Conservation (phyloP, 371 early-diverging fungal genomes). For the Actinomortierella wolfii region DNA sequence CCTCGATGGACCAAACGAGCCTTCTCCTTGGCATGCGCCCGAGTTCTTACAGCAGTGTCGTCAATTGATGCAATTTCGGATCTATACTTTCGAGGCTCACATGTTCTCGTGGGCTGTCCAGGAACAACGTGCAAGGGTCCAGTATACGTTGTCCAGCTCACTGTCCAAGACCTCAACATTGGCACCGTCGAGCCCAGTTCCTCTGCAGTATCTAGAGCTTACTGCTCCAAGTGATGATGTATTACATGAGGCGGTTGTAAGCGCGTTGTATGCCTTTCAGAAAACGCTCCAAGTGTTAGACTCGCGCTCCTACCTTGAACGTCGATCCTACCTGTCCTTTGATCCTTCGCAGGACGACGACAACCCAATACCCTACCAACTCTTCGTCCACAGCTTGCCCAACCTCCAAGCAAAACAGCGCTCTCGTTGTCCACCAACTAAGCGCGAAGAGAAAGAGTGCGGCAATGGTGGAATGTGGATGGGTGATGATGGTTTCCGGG, state of each 20-base stretch:
- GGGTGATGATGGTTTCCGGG: too few species aligned
- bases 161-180: too few species aligned
- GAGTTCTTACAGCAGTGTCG: conserved; percentile 31
- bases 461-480: too few species aligned
- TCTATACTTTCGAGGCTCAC: conserved; percentile 16
- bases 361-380: too few species aligned
- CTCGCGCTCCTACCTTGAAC: background rate
- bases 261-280: conserved; percentile 27
- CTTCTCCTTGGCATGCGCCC: conserved; percentile 6
- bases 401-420: too few species aligned
- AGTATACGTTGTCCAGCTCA: too few species aligned
- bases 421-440: too few species aligned
- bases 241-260: conserved; percentile 16
- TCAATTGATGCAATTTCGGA: conserved; percentile 10
- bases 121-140: conserved; percentile 6
- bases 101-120: conserved; percentile 35
- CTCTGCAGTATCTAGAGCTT: conserved; percentile 11
- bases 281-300: conserved; percentile 15
- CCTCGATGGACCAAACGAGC: too few species aligned
- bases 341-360: too few species aligned
- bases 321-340: too few species aligned
- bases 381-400: too few species aligned
- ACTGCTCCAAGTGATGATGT: conserved; percentile 15
- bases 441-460: too few species aligned
- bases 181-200: conserved; percentile 1